Base-by-base conservation (phyloP, 2,329 filamentous ascomycete genomes). In the Calonectria naviculata region DNA sequence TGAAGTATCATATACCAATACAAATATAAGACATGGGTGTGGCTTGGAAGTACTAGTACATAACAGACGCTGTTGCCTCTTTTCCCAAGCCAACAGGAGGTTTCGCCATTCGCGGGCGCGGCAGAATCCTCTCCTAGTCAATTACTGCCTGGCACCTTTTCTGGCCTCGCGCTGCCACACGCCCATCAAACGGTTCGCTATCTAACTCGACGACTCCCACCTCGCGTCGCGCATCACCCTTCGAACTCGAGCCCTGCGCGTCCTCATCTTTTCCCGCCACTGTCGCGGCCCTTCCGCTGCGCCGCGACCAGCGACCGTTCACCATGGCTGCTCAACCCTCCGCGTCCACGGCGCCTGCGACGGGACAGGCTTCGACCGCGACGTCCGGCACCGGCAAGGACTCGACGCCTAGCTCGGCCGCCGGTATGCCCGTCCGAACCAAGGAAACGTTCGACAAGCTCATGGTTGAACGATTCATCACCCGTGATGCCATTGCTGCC, bases 381-480 rank as follows among this genome's bases (percentile, higher is more conserved):
- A 76, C 81, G 28, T 76, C 81, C 60, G 78, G 73, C 71, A 78
- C 80, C 62, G 79, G 80, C 54, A 79, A 79, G 47, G 80, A 82
- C 72, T 72, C 75, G 21, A 73, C 70, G 31, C 61, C 74, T 44
- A 73, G 73, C 28, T 70, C 67, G 17, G 29, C 79, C 21, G 67
- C 76, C 36, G 74, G 80, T 26, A 81, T 85, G 26, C 82, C 84
- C 10, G 82, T 87, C 26, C 88, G 89, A 78, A 88, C 89, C 78
- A 89, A 89, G 80, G 89, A 90, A 66, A 85, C 87, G 8, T 89
- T 89, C 80, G 85, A 87, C 73, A 85, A 83, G 74, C 80, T 90
- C 71, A 82, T 89, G 78, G 84, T 91, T 68, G 86, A 90, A 78
- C 87, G 87, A 65, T 89, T 85, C 78, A 85, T 88, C 74, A 85